phyloP scores from a whole-genome alignment of 495 filamentous ascomycete species.

The Podospora appendiculata region DNA sequence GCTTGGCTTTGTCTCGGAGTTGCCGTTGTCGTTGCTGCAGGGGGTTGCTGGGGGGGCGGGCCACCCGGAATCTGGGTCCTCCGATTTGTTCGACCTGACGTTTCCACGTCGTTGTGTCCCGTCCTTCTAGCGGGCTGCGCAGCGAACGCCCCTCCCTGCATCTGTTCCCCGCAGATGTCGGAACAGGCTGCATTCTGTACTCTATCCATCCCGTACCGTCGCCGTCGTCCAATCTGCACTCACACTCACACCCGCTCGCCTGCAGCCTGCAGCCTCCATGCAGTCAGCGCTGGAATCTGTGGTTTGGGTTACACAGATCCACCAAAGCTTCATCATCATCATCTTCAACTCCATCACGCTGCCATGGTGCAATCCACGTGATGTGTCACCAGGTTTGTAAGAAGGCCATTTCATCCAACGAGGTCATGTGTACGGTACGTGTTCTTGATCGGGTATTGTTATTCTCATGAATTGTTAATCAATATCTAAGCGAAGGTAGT shows the following conservation, averaged over 20 bases:
- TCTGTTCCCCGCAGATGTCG: background rate
- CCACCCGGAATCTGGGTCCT: background rate
- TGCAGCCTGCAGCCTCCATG: no score
- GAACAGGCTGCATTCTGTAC: background rate
- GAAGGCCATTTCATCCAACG: no score
- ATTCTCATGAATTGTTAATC: no score
- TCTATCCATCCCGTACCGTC: background rate
- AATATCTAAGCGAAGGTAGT: no score
- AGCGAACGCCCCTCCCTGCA: background rate
- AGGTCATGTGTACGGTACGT: no score
- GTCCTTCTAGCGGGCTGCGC: background rate
- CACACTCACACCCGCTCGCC: no score
- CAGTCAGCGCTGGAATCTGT: no score
- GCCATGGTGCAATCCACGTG: no score
- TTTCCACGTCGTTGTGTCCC: background rate
- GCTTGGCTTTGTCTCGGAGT: background rate
- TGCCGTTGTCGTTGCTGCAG: conserved; percentile 3
- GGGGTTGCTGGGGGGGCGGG: background rate
- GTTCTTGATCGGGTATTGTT: no score
- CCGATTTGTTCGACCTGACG: background rate
- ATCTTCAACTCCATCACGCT: background rate
- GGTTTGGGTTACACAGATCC: no score
- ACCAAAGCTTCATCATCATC: background rate
- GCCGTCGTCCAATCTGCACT: background rate
- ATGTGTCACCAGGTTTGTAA: no score